Evolutionary conservation across 2,329 filamentous ascomycete genomes (phyloP).

Genomic region (Fusarium dimerum): DNA sequence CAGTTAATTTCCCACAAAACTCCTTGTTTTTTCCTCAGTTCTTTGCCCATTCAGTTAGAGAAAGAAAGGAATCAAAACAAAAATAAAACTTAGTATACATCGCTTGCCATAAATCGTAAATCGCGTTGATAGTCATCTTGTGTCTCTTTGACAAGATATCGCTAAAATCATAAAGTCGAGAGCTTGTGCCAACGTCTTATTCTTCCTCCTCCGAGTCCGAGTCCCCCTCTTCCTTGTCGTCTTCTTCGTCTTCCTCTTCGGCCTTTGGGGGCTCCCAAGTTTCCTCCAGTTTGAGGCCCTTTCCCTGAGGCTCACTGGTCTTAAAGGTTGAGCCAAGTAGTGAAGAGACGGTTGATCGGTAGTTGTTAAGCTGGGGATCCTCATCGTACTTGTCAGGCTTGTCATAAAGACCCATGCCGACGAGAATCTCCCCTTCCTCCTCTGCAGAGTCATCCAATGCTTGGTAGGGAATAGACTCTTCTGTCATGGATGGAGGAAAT

Average conservation of each 20-base stretch:
- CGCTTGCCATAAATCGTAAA: slow-evolving; percentile 20
- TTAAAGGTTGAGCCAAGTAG: slow-evolving; percentile 54
- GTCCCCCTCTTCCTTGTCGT: slow-evolving; percentile 43
- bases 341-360: slow-evolving; percentile 54
- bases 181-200: background rate
- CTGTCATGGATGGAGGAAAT: slow-evolving; percentile 51
- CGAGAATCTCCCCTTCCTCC: slow-evolving; percentile 69
- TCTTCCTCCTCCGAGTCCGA: slow-evolving; percentile 32
- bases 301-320: slow-evolving; percentile 55
- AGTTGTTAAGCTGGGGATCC: slow-evolving; percentile 54
- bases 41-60: too few species aligned
- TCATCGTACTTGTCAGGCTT: slow-evolving; percentile 59
- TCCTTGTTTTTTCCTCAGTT: background rate
- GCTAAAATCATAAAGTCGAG: background rate
- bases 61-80: background rate
- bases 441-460: slow-evolving; percentile 50
- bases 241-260: slow-evolving; percentile 57
- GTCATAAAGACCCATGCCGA: slow-evolving; percentile 84
- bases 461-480: slow-evolving; percentile 52
- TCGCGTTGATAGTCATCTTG: background rate
- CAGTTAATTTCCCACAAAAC: background rate
- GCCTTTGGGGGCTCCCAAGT: slow-evolving; percentile 72
- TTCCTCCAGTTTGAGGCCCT: slow-evolving; percentile 79
- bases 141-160: background rate
- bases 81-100: background rate